A percentile compares a stretch with the other conserved stretches of the same genome.
Conservation (phyloP, 345 rosid genomes). For the Conringia planisiliqua region DNA sequence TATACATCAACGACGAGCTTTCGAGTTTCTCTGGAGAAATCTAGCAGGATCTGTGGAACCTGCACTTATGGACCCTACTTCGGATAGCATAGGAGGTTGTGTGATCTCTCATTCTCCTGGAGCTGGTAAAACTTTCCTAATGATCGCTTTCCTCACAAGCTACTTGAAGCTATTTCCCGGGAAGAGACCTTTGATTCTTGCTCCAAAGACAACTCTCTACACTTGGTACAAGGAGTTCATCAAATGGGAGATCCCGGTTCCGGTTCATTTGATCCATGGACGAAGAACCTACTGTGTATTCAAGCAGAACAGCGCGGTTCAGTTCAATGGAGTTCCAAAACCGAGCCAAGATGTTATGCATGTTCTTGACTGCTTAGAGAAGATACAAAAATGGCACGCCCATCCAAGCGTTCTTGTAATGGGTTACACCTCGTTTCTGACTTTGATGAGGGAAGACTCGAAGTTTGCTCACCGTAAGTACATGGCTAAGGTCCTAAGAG, state of each 20-base stretch:
- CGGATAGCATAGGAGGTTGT: conserved; percentile 74
- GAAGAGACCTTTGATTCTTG: conserved; percentile 79
- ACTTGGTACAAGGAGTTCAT: conserved; percentile 98
- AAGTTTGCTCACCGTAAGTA: conserved; percentile 72
- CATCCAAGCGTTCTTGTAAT: conserved; percentile 90
- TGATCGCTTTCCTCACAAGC: conserved; percentile 89
- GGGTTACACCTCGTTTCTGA: conserved; percentile 93
- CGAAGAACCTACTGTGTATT: conserved; percentile 63
- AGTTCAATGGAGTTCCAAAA: conserved; percentile 49
- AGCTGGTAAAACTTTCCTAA: conserved; percentile 90
- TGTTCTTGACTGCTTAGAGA: conserved; percentile 88
- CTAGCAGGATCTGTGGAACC: conserved; percentile 75
- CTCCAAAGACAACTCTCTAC: conserved; percentile 92
- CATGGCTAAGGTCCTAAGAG: conserved; percentile 88
- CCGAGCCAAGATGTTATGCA: conserved; percentile 89
- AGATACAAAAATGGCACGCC: conserved; percentile 92
- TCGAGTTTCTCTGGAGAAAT: conserved; percentile 88
- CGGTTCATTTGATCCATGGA: conserved; percentile 87
- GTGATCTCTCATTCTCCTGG: conserved; percentile 95
- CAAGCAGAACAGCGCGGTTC: conserved; percentile 35
- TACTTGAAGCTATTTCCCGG: conserved; percentile 88
- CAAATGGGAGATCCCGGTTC: conserved; percentile 87
- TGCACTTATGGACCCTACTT: conserved; percentile 45
- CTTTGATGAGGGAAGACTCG: conserved; percentile 86
- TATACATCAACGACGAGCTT: conserved; percentile 77